Evolutionary conservation across 345 rosid genomes (phyloP), one percentile per base, ranked within the genome.

Genomic region (Tarenaya hassleriana): DNA sequence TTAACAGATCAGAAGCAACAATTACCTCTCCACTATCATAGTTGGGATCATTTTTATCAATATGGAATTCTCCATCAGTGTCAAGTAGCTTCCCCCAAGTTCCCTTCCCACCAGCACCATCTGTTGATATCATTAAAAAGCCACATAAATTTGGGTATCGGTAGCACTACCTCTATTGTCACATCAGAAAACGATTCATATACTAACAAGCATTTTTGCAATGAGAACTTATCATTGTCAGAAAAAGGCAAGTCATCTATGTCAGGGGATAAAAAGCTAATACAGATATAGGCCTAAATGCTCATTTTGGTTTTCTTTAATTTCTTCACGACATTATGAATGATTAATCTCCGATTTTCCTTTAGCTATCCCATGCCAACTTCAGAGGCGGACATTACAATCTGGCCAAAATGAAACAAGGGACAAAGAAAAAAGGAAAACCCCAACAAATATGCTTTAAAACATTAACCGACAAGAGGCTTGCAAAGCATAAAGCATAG

Each of bases 1-100:
- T 7, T n/a, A 33, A 29, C 17, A 27, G 38, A 60, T 21, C 31
- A 56, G 10, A 33, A 14, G 37, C 8, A 15, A 39, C 46, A 62
- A 66, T 52, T 75, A 92, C 98, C 95, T 94, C 99, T 62, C 95
- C 99, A 59, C 99, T 88, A 57, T 94, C 99, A 58, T 94, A 94
- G 68, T 88, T 88, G 34, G 99, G 99, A 74, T 94, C 99, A 61
- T 83, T 94, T 31, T 80, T 72, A 69, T 94, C 99, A 37, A 86
- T 69, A 48, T 46, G 83, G 41, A 67, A 66, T 46, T 77, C 97
- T 48, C 64, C 75, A 50, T 77, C 95, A 6, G 88, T 82, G 60
- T 94, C 99, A 21, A 94, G 86, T 50, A 94, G 82, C 70, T 86
- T 94, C 10, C 99, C 99, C 97, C 97, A 88, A 7, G 97, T 83